Conservation (phyloP, 1,284 basidiomycete species). For the Sporisorium scitamineum region DNA sequence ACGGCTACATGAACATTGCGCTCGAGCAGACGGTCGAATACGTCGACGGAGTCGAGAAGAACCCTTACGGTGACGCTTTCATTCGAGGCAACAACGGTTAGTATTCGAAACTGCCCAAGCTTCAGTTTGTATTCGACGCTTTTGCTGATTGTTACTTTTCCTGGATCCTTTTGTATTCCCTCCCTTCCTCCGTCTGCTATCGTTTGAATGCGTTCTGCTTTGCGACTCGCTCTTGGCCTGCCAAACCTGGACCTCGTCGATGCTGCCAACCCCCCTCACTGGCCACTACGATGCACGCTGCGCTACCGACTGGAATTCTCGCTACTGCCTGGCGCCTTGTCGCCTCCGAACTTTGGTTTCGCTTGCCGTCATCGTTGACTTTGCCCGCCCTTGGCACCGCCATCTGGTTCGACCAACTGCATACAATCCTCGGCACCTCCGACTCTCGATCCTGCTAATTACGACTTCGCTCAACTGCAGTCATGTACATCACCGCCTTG, state of each 20-base stretch:
- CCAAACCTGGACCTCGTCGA: background rate
- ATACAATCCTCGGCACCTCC: background rate
- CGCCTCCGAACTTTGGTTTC: background rate
- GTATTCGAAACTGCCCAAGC: slow-evolving; percentile 61
- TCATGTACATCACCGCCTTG: slow-evolving; percentile 55
- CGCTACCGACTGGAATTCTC: slow-evolving; percentile 3
- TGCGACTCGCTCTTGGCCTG: background rate
- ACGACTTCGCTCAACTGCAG: slow-evolving; percentile 20
- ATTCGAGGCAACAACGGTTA: slow-evolving; percentile 96
- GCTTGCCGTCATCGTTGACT: background rate
- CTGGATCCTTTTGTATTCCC: slow-evolving; percentile 1
- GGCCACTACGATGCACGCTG: background rate
- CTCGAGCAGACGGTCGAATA: slow-evolving; percentile 96
- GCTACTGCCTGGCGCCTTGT: background rate
- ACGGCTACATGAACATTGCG: slow-evolving; percentile 95
- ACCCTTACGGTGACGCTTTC: slow-evolving; percentile 92
- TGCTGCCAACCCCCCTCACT: background rate
- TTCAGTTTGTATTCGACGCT: slow-evolving; percentile 2
- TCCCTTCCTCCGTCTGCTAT: background rate
- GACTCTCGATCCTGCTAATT: background rate
- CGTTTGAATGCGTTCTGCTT: background rate
- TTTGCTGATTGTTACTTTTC: slow-evolving; percentile 12
- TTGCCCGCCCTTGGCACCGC: slow-evolving; percentile 5
- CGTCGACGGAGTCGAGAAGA: slow-evolving; percentile 85
- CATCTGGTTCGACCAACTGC: background rate